Evolutionary conservation across 805 yeast species (phyloP).

Genomic region (Candida dendrica): DNA sequence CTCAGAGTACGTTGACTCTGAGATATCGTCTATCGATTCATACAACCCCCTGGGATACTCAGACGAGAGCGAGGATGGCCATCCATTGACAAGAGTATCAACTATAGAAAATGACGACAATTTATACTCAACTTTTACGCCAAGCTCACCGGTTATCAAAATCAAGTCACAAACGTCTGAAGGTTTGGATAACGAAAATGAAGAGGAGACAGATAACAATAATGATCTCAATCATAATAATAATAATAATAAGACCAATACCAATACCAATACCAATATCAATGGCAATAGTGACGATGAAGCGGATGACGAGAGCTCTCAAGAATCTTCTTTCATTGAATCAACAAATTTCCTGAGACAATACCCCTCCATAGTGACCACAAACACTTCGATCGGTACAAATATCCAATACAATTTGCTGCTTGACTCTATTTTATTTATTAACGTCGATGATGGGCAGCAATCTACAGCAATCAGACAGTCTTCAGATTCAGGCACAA

Average conservation of each 20-base stretch:
- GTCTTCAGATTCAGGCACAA: neutral
- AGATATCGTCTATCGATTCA: conserved; percentile 2
- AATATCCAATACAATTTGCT: conserved; percentile 8
- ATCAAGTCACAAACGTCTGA: neutral
- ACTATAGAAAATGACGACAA: conserved; percentile 4
- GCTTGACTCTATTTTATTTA: conserved; percentile 14
- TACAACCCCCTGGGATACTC: neutral
- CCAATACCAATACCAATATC: too few species aligned
- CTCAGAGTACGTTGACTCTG: neutral
- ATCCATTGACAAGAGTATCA: conserved; percentile 8
- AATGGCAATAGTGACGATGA: neutral
- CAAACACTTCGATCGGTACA: conserved; percentile 1
- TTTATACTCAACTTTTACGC: neutral
- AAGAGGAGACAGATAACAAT: neutral
- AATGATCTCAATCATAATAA: neutral
- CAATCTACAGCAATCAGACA: conserved; percentile 19
- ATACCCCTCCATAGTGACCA: conserved; percentile 1
- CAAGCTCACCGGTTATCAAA: neutral
- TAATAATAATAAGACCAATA: too few species aligned
- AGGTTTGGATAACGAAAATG: neutral
- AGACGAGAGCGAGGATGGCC: neutral
- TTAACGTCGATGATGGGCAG: conserved; percentile 12
- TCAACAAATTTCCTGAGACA: neutral
- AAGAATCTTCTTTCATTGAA: neutral
- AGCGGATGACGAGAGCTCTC: neutral